A percentile compares a stretch with the other conserved stretches of the same genome.
phyloP scores from a whole-genome alignment of 2,329 filamentous ascomycete genomes.

The Claviceps africana region DNA sequence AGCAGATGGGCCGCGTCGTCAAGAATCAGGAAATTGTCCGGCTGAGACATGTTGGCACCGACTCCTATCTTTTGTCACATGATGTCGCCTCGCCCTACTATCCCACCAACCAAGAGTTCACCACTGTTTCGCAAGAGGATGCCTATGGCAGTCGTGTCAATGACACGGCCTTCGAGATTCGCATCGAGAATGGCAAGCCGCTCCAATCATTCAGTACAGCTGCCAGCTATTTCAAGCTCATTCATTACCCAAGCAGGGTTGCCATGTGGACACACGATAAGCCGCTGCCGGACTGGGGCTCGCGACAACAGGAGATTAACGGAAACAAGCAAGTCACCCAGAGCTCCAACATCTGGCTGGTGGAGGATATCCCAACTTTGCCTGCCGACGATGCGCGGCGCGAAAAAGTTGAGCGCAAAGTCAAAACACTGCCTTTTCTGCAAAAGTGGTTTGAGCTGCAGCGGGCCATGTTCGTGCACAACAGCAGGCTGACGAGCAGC shows the following conservation, averaged over 20 bases:
- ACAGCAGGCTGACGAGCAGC: conserved; percentile 92
- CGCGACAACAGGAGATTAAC: conserved; percentile 97
- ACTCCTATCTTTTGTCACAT: conserved; percentile 78
- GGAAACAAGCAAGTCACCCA: conserved; percentile 92
- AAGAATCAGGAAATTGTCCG: conserved; percentile 76
- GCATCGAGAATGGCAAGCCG: conserved; percentile 72
- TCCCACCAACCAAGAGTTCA: conserved; percentile 98
- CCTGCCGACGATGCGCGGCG: conserved; percentile 58
- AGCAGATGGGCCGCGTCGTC: conserved; percentile 49
- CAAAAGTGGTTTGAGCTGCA: conserved; percentile 94
- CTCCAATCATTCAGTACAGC: conserved; percentile 79
- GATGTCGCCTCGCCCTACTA: conserved; percentile 94
- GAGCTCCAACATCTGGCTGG: conserved; percentile 86
- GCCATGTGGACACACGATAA: conserved; percentile 98
- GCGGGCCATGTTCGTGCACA: conserved; percentile 98
- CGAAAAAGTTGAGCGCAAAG: conserved; percentile 59
- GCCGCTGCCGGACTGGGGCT: conserved; percentile 92
- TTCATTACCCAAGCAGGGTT: conserved; percentile 89
- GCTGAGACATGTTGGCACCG: conserved; percentile 73
- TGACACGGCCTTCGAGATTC: conserved; percentile 86
- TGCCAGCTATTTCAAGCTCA: conserved; percentile 85
- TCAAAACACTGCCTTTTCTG: conserved; percentile 77
- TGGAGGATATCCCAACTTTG: conserved; percentile 79
- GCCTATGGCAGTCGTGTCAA: conserved; percentile 62
- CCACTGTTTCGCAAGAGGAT: conserved; percentile 59